These are phyloP conservation scores for Colletotrichum nymphaeae DNA, from an alignment of 2,329 filamentous ascomycete genomes.

Conservation along the genomic window DNA sequence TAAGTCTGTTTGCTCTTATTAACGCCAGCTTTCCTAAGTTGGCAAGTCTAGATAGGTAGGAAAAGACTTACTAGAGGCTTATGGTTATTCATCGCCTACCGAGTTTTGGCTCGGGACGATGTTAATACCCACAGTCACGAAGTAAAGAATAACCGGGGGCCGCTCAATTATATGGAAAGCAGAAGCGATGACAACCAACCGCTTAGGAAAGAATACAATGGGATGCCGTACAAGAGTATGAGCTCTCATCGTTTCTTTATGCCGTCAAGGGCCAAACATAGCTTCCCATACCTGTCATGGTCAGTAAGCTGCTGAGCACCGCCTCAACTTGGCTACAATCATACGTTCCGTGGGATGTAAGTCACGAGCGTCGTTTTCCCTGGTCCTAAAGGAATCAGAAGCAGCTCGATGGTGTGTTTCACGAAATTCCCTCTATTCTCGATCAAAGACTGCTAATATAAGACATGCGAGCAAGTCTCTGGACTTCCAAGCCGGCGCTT, in stretches of 20 bases:
- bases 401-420: background rate
- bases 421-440: background rate
- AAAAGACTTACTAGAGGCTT: too few relatives aligned
- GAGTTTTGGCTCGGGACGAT: too few relatives aligned
- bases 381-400: background rate
- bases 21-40: too few relatives aligned
- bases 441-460: background rate
- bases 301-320: background rate
- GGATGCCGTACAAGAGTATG: background rate
- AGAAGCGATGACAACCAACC: too few relatives aligned
- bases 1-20: too few relatives aligned
- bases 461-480: background rate
- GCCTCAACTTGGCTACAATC: background rate
- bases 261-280: background rate
- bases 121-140: too few relatives aligned
- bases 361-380: background rate
- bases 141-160: too few relatives aligned
- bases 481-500: constrained; percentile 5
- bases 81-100: too few relatives aligned
- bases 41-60: too few relatives aligned
- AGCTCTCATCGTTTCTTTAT: background rate
- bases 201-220: too few relatives aligned
- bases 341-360: background rate
- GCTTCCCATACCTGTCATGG: background rate
- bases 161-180: too few relatives aligned